phyloP scores from a whole-genome alignment of 257 asterid genomes.

The Gardenia jasminoides region DNA sequence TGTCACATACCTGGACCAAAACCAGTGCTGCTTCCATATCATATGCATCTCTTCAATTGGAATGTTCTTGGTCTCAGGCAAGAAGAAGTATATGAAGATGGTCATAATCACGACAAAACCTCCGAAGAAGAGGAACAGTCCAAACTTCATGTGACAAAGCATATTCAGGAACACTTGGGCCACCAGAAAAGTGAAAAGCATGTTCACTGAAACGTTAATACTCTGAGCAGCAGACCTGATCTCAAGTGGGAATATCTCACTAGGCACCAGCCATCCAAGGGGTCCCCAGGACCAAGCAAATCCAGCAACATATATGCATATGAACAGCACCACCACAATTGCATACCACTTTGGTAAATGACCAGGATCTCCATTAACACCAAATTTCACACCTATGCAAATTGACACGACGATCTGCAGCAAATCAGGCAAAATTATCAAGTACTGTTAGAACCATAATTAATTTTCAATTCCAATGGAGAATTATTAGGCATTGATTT shows the following conservation, averaged over 20 bases:
- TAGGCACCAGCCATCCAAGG: constrained; percentile 81
- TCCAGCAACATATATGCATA: constrained; percentile 73
- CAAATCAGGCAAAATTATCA: not conserved
- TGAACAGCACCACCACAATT: constrained; percentile 54
- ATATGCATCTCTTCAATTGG: constrained; percentile 76
- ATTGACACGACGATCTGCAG: constrained; percentile 57
- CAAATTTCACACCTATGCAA: constrained; percentile 59
- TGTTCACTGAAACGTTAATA: constrained; percentile 68
- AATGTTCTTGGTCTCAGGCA: constrained; percentile 84
- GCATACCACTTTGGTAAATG: constrained; percentile 70
- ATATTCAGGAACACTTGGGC: constrained; percentile 68
- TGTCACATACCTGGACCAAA: constrained; percentile 57
- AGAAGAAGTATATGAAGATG: constrained; percentile 44
- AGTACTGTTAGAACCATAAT: not conserved
- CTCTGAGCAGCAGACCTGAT: constrained; percentile 85
- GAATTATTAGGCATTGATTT: not conserved
- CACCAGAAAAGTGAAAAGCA: constrained; percentile 60
- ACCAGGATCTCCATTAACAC: constrained; percentile 51
- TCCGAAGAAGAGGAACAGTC: constrained; percentile 68
- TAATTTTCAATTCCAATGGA: not conserved
- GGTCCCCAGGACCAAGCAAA: constrained; percentile 97
- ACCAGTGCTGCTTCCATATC: constrained; percentile 84
- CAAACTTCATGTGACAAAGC: constrained; percentile 78
- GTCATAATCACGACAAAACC: constrained; percentile 64
- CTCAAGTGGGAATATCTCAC: constrained; percentile 82